These are phyloP conservation scores for Chionographis japonica DNA, from an alignment of 106 monocot species.

Conservation along the genomic window DNA sequence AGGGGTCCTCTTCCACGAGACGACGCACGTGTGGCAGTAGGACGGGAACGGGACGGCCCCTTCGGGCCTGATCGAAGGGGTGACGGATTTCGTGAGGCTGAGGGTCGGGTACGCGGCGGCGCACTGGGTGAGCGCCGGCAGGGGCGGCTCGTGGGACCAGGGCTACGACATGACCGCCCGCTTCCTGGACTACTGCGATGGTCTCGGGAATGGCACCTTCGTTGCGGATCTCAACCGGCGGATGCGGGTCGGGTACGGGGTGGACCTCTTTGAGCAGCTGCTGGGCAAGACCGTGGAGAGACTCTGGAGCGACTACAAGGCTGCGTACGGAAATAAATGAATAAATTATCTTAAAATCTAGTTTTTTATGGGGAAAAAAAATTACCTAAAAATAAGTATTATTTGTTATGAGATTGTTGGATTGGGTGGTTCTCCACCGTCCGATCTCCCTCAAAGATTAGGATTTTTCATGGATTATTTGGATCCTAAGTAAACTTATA, in stretches of 20 bases:
- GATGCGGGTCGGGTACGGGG: not conserved
- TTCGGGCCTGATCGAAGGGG: not conserved
- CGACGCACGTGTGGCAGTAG: conserved; percentile 6
- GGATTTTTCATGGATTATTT: too few relatives aligned
- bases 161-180: conserved; percentile 10
- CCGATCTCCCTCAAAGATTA: too few relatives aligned
- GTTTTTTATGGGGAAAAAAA: too few relatives aligned
- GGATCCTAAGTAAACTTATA: too few relatives aligned
- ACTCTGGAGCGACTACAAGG: too few relatives aligned
- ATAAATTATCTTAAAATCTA: too few relatives aligned
- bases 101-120: not conserved
- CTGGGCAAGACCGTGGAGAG: too few relatives aligned
- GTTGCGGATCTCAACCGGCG: not conserved
- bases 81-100: conserved; percentile 3
- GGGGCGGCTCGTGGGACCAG: not conserved
- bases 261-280: not conserved
- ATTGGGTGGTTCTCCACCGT: too few relatives aligned
- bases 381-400: too few relatives aligned
- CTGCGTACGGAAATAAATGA: too few relatives aligned
- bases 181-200: not conserved
- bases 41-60: not conserved
- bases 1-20: conserved; percentile 5
- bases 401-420: too few relatives aligned
- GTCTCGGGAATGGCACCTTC: not conserved
- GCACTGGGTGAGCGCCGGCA: not conserved